A percentile compares a stretch with the other conserved stretches of the same genome.
These are phyloP conservation scores for Candida khao-thaluensis DNA, from an alignment of 805 yeast species.

Conservation along the genomic window DNA sequence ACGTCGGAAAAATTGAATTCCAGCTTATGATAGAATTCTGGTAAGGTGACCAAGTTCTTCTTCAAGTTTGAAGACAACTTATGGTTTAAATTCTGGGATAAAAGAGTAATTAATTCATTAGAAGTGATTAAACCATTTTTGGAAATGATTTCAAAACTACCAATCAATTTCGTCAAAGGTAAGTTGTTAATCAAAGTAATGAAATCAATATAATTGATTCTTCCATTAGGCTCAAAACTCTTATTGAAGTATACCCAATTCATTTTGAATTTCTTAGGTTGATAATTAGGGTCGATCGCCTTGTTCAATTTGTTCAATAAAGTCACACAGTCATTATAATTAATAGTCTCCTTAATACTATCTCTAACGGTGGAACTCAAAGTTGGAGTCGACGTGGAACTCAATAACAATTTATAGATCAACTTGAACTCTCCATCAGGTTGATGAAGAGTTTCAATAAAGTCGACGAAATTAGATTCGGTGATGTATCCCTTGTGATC, in stretches of 20 bases:
- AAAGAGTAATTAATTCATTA: constrained; percentile 32
- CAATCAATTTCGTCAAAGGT: constrained; percentile 47
- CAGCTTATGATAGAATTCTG: constrained; percentile 34
- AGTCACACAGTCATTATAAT: constrained; percentile 35
- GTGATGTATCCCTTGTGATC: constrained; percentile 65
- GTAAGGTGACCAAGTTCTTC: constrained; percentile 30
- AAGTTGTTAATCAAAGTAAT: constrained; percentile 40
- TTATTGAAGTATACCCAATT: constrained; percentile 43
- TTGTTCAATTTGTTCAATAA: constrained; percentile 36
- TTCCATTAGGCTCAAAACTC: constrained; percentile 41
- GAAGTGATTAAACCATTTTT: constrained; percentile 29
- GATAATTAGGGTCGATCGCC: constrained; percentile 42
- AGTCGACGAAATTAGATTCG: constrained; percentile 69
- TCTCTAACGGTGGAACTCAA: constrained; percentile 16
- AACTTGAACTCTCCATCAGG: constrained; percentile 32
- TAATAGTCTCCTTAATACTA: constrained; percentile 5
- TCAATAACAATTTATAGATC: constrained; percentile 20
- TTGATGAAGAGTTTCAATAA: constrained; percentile 50
- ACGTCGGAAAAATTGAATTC: constrained; percentile 38
- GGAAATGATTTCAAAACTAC: constrained; percentile 38
- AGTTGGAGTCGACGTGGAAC: background rate
- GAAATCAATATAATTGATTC: constrained; percentile 38
- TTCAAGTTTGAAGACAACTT: constrained; percentile 40
- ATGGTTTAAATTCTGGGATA: constrained; percentile 39
- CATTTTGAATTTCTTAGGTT: constrained; percentile 39